Conservation (phyloP, 257 asterid genomes). For the Capsicum baccatum region DNA sequence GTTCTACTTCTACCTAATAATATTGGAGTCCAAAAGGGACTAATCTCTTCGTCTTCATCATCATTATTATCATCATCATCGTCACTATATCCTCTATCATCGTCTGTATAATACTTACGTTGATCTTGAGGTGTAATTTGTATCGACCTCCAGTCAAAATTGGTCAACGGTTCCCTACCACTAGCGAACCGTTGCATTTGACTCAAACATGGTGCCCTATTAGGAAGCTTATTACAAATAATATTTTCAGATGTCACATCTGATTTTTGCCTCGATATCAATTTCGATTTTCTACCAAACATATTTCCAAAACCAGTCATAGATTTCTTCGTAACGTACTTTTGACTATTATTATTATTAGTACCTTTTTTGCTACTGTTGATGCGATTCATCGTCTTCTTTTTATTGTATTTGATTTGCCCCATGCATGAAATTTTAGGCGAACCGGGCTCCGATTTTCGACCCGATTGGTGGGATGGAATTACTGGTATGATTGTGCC, state of each 20-base stretch:
- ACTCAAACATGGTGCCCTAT: slow-evolving; percentile 44
- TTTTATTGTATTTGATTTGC: slow-evolving; percentile 52
- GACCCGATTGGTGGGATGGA: slow-evolving; percentile 44
- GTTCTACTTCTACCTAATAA: slow-evolving; percentile 33
- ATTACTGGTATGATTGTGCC: slow-evolving; percentile 45
- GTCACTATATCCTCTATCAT: slow-evolving; percentile 39
- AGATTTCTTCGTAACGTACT: slow-evolving; percentile 21
- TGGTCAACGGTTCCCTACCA: slow-evolving; percentile 61
- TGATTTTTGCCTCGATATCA: slow-evolving; percentile 37
- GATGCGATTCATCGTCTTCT: background rate
- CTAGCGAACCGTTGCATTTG: slow-evolving; percentile 74
- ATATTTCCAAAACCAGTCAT: slow-evolving; percentile 19
- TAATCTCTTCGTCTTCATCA: slow-evolving; percentile 27
- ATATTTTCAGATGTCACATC: slow-evolving; percentile 33
- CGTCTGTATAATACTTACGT: slow-evolving; percentile 44
- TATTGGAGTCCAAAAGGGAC: slow-evolving; percentile 62
- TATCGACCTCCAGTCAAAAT: slow-evolving; percentile 64
- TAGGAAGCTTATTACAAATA: slow-evolving; percentile 20
- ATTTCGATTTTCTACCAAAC: slow-evolving; percentile 13
- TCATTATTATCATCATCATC: slow-evolving; percentile 42
- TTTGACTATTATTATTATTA: background rate
- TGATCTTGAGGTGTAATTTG: slow-evolving; percentile 46
- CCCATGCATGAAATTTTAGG: slow-evolving; percentile 68
- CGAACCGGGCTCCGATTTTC: slow-evolving; percentile 55
- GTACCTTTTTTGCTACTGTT: background rate